Conservation (phyloP, 1,139 yeast genomes). For the Candida pseudocylindracea region DNA sequence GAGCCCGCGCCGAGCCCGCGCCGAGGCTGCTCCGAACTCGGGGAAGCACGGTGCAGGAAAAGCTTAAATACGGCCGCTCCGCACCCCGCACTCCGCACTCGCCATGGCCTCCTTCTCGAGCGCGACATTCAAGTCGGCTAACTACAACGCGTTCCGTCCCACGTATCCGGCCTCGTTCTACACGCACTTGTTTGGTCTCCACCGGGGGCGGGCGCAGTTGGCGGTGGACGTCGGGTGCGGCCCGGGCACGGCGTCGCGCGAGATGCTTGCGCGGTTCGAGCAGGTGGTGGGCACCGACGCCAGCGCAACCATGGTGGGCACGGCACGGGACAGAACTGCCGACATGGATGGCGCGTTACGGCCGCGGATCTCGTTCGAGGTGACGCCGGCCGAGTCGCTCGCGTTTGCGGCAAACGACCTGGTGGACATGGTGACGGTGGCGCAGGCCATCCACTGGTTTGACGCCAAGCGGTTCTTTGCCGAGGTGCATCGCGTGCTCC, state of each 20-base stretch:
- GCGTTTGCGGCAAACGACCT: constrained; percentile 8
- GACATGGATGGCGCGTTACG: not conserved
- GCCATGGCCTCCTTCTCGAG: constrained; percentile 18
- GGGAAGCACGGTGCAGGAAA: no score
- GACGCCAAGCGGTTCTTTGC: constrained; percentile 27
- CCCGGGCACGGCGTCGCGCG: constrained; percentile 56
- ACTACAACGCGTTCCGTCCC: constrained; percentile 16
- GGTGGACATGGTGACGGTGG: constrained; percentile 45
- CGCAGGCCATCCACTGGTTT: constrained; percentile 71
- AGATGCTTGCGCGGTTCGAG: constrained; percentile 20
- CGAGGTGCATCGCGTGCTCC: constrained; percentile 25
- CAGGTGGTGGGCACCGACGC: constrained; percentile 48
- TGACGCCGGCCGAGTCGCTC: constrained; percentile 5
- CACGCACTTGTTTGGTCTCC: constrained; percentile 10
- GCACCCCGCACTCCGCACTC: no score
- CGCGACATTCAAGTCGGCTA: constrained; percentile 11
- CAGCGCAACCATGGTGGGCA: constrained; percentile 36
- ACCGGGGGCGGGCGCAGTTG: constrained; percentile 7
- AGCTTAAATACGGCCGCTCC: no score
- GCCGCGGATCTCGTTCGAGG: constrained; percentile 7
- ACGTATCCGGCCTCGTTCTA: constrained; percentile 14
- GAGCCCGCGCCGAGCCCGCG: no score
- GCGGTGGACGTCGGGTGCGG: constrained; percentile 70
- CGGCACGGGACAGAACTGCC: constrained; percentile 10
- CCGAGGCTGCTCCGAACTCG: no score